Base-by-base conservation (phyloP, 441 rosid genomes). In the Gossypium lobatum region DNA sequence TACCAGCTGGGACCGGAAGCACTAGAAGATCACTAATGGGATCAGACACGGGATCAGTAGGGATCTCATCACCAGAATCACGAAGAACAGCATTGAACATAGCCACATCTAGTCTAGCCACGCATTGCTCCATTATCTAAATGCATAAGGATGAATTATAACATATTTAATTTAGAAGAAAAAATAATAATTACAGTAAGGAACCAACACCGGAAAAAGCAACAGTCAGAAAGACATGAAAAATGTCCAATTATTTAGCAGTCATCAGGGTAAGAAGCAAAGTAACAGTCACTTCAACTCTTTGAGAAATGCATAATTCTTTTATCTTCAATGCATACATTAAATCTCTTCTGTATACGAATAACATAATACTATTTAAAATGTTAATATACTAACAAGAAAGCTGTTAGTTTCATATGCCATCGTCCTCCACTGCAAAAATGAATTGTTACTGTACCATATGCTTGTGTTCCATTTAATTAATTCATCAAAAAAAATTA, bases 31-130 rank as follows among this genome's bases (percentile, higher is more conserved):
- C 88, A 42, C 92, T 88, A 61, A 93, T 91, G 77, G 99, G 99
- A 70, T 95, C 99, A 77, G 97, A 95, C 14, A 95, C 91, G 67
- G 99, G 99, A 84, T 95, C 97, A 26, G 97, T 90, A 55, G 99
- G 98, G 66, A 90, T 91, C 65, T 90, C 97, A 66, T 95, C 95
- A 73, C 75, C 86, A 76, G 96, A 90, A 76, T 91, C 98, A 66
- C 97, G 96, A 74, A 93, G 97, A 78, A 95, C 87, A 64, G 99
- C 99, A 85, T 93, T 95, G 86, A 95, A 93, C 93, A 93, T 93
- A 61, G 96, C 98, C 65, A 93, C 96, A 83, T 95, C 99, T 83
- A 95, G 78, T 74, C 98, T 83, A 72, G 92, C 91, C 83, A 93
- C 96, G 1, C 96, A 91, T 71, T 95, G 96, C 87, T 93, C 93